Percentiles rank a stretch among this genome's conserved stretches.
phyloP scores from a whole-genome alignment of 192 early-diverging fungal genomes.

The Umbelopsis ramanniana region DNA sequence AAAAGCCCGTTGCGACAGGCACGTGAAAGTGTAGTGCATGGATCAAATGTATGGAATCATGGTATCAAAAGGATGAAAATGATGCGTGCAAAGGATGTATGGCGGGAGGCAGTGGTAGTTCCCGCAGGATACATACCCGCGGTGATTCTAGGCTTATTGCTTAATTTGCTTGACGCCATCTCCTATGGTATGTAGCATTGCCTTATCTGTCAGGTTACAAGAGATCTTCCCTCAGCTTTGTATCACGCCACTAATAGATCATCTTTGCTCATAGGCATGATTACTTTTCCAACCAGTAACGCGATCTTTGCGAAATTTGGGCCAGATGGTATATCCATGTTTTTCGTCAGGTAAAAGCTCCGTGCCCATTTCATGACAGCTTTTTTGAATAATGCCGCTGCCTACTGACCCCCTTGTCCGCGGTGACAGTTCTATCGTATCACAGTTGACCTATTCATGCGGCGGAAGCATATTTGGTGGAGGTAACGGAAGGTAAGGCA shows the following conservation, averaged over 20 bases:
- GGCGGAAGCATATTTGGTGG: constrained; percentile 92
- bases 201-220: not conserved
- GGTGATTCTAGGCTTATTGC: constrained; percentile 84
- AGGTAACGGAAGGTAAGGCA: constrained; percentile 86
- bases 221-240: not conserved
- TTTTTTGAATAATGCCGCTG: not conserved
- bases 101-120: constrained; percentile 38
- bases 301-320: constrained; percentile 72
- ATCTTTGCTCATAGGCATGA: constrained; percentile 57
- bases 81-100: constrained; percentile 12
- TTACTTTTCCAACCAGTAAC: constrained; percentile 87
- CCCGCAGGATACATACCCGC: constrained; percentile 82
- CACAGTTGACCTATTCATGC: constrained; percentile 73
- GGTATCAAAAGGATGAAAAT: constrained; percentile 4
- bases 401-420: not conserved
- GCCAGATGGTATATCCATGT: constrained; percentile 94
- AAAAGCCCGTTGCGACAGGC: not conserved
- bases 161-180: constrained; percentile 93
- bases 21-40: not conserved
- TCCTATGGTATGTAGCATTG: constrained; percentile 64
- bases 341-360: constrained; percentile 74
- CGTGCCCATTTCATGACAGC: not conserved
- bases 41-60: not conserved
- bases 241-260: constrained; percentile 19
- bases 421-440: constrained; percentile 53